Conservation (phyloP, 257 asterid species). For the Primulina eburnea region DNA sequence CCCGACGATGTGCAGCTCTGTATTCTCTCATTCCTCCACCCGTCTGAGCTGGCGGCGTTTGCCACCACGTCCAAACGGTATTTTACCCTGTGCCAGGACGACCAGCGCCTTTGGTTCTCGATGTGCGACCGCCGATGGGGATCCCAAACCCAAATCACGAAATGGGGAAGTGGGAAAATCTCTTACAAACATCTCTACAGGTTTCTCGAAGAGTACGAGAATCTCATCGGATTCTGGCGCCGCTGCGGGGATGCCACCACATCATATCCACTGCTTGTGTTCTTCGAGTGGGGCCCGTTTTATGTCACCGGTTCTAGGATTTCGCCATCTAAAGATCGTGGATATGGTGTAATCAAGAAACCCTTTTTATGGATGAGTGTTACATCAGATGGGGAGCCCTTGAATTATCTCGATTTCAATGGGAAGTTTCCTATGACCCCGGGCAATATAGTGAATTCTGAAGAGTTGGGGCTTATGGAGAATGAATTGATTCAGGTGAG, state of each 20-base stretch:
- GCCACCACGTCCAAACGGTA: conserved; percentile 74
- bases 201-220: conserved; percentile 57
- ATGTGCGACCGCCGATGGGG: conserved; percentile 96
- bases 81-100: conserved; percentile 61
- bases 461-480: conserved; percentile 30
- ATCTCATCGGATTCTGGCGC: conserved; percentile 92
- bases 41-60: conserved; percentile 60
- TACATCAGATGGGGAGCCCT: conserved; percentile 50
- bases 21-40: conserved; percentile 74
- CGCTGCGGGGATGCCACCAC: conserved; percentile 35
- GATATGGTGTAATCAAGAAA: conserved; percentile 54
- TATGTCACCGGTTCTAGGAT: conserved; percentile 67
- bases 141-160: conserved; percentile 62
- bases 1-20: conserved; percentile 94
- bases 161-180: conserved; percentile 69
- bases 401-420: conserved; percentile 64
- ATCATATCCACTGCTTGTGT: conserved; percentile 46
- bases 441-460: conserved; percentile 40
- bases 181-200: conserved; percentile 57
- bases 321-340: conserved; percentile 44
- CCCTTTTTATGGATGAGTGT: conserved; percentile 69
- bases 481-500: conserved; percentile 57
- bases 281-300: conserved; percentile 41
- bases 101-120: conserved; percentile 75
- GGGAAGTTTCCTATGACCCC: conserved; percentile 46